phyloP scores from a whole-genome alignment of 2,329 filamentous ascomycete species.

The Diaporthe australafricana region DNA sequence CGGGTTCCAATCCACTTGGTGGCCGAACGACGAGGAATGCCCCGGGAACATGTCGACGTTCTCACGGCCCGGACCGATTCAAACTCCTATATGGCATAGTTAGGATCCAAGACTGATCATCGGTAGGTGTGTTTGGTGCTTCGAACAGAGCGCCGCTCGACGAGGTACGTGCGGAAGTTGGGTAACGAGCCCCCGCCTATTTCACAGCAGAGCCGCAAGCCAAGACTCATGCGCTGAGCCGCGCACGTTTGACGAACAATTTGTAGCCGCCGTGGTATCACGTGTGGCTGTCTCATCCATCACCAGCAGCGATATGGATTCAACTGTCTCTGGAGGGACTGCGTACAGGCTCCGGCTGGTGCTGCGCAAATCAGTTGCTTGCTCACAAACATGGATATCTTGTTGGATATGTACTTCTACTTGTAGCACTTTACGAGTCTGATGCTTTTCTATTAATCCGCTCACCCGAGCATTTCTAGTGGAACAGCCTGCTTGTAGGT shows the following conservation, averaged over 20 bases:
- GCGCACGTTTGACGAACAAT: background rate
- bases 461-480: constrained; percentile 3
- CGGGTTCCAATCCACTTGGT: background rate
- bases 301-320: background rate
- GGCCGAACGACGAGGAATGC: background rate
- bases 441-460: constrained; percentile 57
- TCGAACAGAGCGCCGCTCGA: background rate
- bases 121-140: too few relatives aligned
- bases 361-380: background rate
- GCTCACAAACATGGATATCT: constrained; percentile 1
- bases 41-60: background rate
- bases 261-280: background rate
- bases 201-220: background rate
- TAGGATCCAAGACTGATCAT: background rate
- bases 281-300: background rate
- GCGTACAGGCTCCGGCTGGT: background rate
- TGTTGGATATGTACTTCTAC: constrained; percentile 55
- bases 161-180: background rate
- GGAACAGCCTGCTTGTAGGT: constrained; percentile 29
- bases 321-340: background rate
- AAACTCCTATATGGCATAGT: background rate
- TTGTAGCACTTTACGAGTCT: constrained; percentile 71
- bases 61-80: background rate
- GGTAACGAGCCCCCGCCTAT: background rate
- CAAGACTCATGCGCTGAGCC: background rate